Conservation (phyloP, 805 yeast genomes). For the Saturnispora gosingensis region DNA sequence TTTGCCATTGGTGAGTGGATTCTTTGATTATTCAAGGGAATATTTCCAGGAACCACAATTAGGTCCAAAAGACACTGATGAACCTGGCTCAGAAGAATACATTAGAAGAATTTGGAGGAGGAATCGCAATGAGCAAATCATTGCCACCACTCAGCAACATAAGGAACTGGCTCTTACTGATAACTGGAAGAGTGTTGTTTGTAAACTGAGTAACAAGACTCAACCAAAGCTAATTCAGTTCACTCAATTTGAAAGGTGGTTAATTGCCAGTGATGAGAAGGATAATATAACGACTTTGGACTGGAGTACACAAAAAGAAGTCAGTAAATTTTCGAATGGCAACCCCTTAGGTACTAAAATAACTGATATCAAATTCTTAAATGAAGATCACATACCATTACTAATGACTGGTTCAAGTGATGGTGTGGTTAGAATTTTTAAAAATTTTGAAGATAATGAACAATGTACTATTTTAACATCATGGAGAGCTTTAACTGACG, state of each 20-base stretch:
- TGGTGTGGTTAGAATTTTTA: slow-evolving; percentile 84
- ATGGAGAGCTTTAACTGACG: slow-evolving; percentile 89
- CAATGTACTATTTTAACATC: slow-evolving; percentile 63
- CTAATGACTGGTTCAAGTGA: slow-evolving; percentile 85
- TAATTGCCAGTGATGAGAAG: slow-evolving; percentile 73
- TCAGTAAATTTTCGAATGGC: slow-evolving; percentile 69
- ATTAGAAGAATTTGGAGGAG: slow-evolving; percentile 81
- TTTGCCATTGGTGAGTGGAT: slow-evolving; percentile 50
- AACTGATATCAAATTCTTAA: slow-evolving; percentile 75
- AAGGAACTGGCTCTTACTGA: slow-evolving; percentile 77
- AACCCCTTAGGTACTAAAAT: slow-evolving; percentile 84
- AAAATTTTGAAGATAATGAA: slow-evolving; percentile 53
- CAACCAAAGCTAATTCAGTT: slow-evolving; percentile 75
- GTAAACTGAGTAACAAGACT: slow-evolving; percentile 57
- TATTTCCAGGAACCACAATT: slow-evolving; percentile 96
- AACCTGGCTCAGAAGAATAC: slow-evolving; percentile 84
- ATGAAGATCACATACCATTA: slow-evolving; percentile 87
- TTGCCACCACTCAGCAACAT: slow-evolving; percentile 84
- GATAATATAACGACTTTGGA: slow-evolving; percentile 83
- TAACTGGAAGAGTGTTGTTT: slow-evolving; percentile 64
- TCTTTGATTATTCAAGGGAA: slow-evolving; percentile 72
- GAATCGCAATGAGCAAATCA: slow-evolving; percentile 77
- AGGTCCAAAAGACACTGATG: slow-evolving; percentile 75
- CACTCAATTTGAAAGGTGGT: slow-evolving; percentile 82
- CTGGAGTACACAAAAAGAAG: slow-evolving; percentile 55